A percentile compares a stretch with the other conserved stretches of the same genome.
phyloP scores from a whole-genome alignment of 495 filamentous ascomycete genomes.

The Tuber umbilicatum region DNA sequence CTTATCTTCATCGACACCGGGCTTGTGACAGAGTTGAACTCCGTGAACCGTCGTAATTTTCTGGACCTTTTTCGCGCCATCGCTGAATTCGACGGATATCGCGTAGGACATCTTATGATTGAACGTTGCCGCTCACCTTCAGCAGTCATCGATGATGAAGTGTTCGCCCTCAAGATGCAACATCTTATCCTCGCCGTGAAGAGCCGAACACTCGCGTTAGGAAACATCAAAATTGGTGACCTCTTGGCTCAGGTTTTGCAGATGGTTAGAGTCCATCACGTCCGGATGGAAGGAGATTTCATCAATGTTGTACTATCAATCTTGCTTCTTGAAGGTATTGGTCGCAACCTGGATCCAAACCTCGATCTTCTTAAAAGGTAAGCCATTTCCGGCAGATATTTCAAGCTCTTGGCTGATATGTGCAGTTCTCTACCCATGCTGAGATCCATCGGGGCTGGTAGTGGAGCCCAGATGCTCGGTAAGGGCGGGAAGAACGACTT shows the following conservation, averaged over 20 bases:
- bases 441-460: conserved; percentile 73
- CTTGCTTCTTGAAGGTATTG: conserved; percentile 88
- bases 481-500: conserved; percentile 10
- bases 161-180: conserved; percentile 95
- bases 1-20: conserved; percentile 97
- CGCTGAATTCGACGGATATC: conserved; percentile 95
- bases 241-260: conserved; percentile 79
- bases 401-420: conserved; percentile 64
- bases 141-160: conserved; percentile 74
- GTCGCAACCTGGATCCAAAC: conserved; percentile 74
- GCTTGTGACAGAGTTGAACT: conserved; percentile 88
- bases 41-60: conserved; percentile 80
- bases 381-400: conserved; percentile 28
- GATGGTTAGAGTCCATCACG: conserved; percentile 92
- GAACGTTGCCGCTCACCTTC: conserved; percentile 87
- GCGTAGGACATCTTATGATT: conserved; percentile 91
- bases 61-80: conserved; percentile 92
- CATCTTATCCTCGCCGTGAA: conserved; percentile 88
- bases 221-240: conserved; percentile 94
- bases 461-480: conserved; percentile 59
- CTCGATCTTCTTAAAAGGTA: conserved; percentile 81
- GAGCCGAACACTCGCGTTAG: conserved; percentile 79
- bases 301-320: conserved; percentile 98
- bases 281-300: conserved; percentile 93
- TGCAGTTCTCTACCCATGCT: conserved; percentile 83